Evolutionary conservation across 768 basidiomycete genomes (phyloP).

Genomic region (Tricholoma terreum): DNA sequence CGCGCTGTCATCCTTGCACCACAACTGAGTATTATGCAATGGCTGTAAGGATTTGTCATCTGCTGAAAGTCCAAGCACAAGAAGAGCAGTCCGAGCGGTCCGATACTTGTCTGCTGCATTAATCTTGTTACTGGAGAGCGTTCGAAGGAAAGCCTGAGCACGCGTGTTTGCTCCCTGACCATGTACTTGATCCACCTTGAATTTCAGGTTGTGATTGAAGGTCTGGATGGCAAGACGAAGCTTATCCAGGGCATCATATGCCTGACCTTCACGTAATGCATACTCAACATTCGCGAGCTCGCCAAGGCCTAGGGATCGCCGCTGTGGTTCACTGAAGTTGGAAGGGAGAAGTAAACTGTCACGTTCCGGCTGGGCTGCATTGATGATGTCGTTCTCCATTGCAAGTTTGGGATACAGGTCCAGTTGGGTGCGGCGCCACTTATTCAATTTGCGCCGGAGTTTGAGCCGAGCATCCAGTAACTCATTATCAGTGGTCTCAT

Average conservation of each 20-base stretch:
- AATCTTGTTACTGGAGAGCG: conserved; percentile 13
- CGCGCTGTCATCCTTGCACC: conserved; percentile 15
- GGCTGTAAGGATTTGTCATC: conserved; percentile 14
- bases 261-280: conserved; percentile 24
- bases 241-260: conserved; percentile 22
- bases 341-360: conserved; percentile 18
- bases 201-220: conserved; percentile 17
- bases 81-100: conserved; percentile 9
- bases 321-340: conserved; percentile 3
- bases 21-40: conserved; percentile 14
- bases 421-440: neutral
- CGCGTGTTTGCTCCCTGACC: conserved; percentile 22
- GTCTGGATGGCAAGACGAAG: conserved; percentile 19
- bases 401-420: neutral
- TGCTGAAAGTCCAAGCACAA: conserved; percentile 10
- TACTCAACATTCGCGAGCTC: conserved; percentile 13
- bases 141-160: conserved; percentile 16
- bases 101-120: conserved; percentile 17
- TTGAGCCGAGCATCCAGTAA: neutral
- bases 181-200: conserved; percentile 19
- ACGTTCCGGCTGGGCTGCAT: conserved; percentile 3
- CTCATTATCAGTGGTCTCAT: neutral
- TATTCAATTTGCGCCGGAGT: neutral
- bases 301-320: conserved; percentile 3
- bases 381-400: neutral